Percentiles rank a stretch among this genome's conserved stretches.
Conservation (phyloP, 2,329 filamentous ascomycete genomes). For the Aspergillus sp. region DNA sequence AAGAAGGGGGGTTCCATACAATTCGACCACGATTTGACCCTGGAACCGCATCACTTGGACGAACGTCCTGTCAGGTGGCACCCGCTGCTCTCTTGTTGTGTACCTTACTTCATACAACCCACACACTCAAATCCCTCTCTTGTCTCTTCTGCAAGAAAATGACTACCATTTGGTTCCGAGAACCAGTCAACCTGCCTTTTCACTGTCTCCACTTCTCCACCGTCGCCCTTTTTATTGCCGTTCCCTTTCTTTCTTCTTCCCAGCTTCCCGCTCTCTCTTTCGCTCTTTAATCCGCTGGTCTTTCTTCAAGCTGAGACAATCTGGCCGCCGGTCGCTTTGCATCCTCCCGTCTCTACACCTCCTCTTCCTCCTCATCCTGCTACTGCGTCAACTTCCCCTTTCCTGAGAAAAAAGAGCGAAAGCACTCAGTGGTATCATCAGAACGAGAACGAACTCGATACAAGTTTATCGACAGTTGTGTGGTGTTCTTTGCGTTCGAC, state of each 20-base stretch:
- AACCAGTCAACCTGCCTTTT: not conserved
- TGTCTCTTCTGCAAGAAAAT: too few species aligned
- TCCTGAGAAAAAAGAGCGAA: not conserved
- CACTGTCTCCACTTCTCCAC: not conserved
- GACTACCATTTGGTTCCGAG: too few species aligned
- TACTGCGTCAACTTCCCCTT: not conserved
- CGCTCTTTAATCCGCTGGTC: not conserved
- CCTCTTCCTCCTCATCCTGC: not conserved
- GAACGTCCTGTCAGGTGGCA: not conserved
- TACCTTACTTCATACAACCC: too few species aligned
- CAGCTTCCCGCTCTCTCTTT: not conserved
- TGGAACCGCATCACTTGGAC: not conserved
- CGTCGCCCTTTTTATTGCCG: not conserved
- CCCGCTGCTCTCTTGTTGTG: not conserved
- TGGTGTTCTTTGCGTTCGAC: not conserved
- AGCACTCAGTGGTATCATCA: too few species aligned
- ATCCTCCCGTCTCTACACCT: not conserved
- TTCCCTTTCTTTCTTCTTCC: not conserved
- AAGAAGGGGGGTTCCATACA: not conserved
- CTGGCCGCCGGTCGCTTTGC: not conserved
- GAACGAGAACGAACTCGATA: not conserved
- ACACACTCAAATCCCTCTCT: too few species aligned
- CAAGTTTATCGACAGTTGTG: not conserved
- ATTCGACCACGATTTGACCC: not conserved
- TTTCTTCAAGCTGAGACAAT: not conserved